Percentiles rank a stretch among this genome's conserved stretches.
phyloP scores from a whole-genome alignment of 2,329 filamentous ascomycete species.

The Cercospora brassicicola region DNA sequence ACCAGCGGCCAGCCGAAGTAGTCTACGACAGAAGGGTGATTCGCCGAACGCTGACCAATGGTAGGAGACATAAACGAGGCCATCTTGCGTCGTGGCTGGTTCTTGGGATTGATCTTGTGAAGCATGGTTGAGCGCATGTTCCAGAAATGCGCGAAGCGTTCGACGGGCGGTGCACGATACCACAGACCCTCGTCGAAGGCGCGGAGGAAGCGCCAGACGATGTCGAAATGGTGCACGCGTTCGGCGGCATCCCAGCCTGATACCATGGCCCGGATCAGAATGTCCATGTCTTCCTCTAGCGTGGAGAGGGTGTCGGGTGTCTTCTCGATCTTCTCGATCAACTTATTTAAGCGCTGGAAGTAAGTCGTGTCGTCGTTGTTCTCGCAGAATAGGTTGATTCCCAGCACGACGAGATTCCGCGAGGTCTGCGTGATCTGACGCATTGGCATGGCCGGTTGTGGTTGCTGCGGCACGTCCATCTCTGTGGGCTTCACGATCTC shows the following conservation, averaged over 20 bases:
- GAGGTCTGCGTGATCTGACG: constrained; percentile 11
- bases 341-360: constrained; percentile 24
- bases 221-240: constrained; percentile 29
- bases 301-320: constrained; percentile 24
- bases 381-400: constrained; percentile 24
- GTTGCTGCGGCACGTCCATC: neutral
- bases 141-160: constrained; percentile 26
- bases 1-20: constrained; percentile 29
- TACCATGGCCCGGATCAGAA: constrained; percentile 25
- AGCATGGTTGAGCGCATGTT: constrained; percentile 25
- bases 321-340: constrained; percentile 24
- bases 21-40: constrained; percentile 21
- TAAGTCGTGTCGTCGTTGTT: constrained; percentile 25
- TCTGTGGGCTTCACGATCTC: constrained; percentile 13
- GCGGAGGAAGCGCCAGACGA: constrained; percentile 28
- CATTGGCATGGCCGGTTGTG: neutral
- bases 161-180: constrained; percentile 23
- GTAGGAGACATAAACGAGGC: constrained; percentile 22
- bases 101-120: constrained; percentile 28
- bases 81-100: constrained; percentile 20
- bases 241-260: constrained; percentile 28
- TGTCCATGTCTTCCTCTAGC: constrained; percentile 25
- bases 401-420: constrained; percentile 26
- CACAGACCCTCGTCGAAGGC: constrained; percentile 29
- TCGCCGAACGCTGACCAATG: constrained; percentile 13